Percentiles rank a stretch among this genome's conserved stretches.
These are phyloP conservation scores for Graphilbum sp. DNA, from an alignment of 2,329 filamentous ascomycete species.

Conservation along the genomic window DNA sequence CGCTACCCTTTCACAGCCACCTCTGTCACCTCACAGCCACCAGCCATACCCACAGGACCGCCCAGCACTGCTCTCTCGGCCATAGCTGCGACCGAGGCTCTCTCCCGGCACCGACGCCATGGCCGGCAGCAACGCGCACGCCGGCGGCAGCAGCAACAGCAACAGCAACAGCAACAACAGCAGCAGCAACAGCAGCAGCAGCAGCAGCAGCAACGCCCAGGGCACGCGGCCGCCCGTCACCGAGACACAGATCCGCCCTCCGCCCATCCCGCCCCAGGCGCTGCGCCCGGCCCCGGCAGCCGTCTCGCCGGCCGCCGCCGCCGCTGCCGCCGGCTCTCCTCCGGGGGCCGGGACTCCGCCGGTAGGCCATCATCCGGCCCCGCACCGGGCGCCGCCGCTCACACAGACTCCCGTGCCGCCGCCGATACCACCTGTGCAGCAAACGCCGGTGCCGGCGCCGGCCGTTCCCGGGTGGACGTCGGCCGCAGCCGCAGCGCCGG, in stretches of 20 bases:
- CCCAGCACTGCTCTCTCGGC: too few species aligned
- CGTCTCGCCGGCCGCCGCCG: background rate
- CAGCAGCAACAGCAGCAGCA: background rate
- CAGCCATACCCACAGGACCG: too few species aligned
- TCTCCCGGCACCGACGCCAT: too few species aligned
- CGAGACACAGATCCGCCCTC: conserved; percentile 6
- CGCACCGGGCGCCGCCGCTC: conserved; percentile 1
- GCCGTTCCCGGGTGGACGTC: conserved; percentile 1
- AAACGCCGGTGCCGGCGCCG: conserved; percentile 8
- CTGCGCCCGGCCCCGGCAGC: background rate
- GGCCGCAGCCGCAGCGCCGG: background rate
- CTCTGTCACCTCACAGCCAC: too few species aligned
- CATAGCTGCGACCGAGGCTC: too few species aligned
- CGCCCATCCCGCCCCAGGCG: conserved; percentile 5
- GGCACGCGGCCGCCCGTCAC: conserved; percentile 1
- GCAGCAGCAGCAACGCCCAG: background rate
- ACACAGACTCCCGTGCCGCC: background rate
- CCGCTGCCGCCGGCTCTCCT: background rate
- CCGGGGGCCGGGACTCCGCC: background rate
- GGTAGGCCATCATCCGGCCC: conserved; percentile 2
- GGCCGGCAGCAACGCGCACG: conserved; percentile 15
- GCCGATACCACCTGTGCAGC: background rate
- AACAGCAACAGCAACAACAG: background rate
- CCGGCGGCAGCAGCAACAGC: background rate
- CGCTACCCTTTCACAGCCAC: too few species aligned